Conservation (phyloP, 208 protist genomes). For the Phytomonas francai region DNA sequence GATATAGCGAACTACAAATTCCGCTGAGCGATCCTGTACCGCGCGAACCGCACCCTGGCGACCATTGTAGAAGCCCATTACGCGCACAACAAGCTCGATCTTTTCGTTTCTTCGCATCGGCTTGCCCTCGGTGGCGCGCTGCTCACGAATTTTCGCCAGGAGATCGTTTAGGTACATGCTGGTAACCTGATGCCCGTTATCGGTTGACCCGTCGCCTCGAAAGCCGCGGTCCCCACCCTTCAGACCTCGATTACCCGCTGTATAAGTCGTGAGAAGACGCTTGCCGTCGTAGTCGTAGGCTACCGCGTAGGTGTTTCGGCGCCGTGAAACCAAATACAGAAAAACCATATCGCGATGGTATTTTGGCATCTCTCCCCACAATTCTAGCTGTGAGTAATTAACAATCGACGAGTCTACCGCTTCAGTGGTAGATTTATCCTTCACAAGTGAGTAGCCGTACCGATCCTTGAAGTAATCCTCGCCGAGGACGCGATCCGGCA, state of each 20-base stretch:
- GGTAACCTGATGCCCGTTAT: slow-evolving; percentile 84
- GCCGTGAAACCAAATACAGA: slow-evolving; percentile 76
- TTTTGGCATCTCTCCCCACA: slow-evolving; percentile 88
- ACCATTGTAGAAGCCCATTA: slow-evolving; percentile 89
- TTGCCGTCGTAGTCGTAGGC: slow-evolving; percentile 80
- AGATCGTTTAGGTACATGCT: slow-evolving; percentile 85
- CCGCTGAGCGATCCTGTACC: slow-evolving; percentile 67
- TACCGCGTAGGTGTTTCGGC: slow-evolving; percentile 86
- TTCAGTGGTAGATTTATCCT: slow-evolving; percentile 13
- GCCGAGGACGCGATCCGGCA: slow-evolving; percentile 65
- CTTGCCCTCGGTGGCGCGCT: slow-evolving; percentile 36
- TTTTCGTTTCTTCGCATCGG: slow-evolving; percentile 61
- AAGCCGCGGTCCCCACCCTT: slow-evolving; percentile 85
- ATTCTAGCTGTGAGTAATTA: slow-evolving; percentile 74
- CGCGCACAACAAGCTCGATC: slow-evolving; percentile 82
- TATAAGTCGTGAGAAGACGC: slow-evolving; percentile 72
- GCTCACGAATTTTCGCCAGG: slow-evolving; percentile 65
- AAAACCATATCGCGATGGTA: slow-evolving; percentile 80
- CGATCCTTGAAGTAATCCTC: slow-evolving; percentile 72
- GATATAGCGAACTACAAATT: slow-evolving; percentile 75
- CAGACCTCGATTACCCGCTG: slow-evolving; percentile 78
- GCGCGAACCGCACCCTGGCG: slow-evolving; percentile 82
- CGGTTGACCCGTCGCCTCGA: slow-evolving; percentile 69
- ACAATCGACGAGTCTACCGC: slow-evolving; percentile 18
- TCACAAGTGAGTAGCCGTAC: slow-evolving; percentile 79